phyloP scores from a whole-genome alignment of 352 stramenopile species.

The Elongisporangium prolatum region DNA sequence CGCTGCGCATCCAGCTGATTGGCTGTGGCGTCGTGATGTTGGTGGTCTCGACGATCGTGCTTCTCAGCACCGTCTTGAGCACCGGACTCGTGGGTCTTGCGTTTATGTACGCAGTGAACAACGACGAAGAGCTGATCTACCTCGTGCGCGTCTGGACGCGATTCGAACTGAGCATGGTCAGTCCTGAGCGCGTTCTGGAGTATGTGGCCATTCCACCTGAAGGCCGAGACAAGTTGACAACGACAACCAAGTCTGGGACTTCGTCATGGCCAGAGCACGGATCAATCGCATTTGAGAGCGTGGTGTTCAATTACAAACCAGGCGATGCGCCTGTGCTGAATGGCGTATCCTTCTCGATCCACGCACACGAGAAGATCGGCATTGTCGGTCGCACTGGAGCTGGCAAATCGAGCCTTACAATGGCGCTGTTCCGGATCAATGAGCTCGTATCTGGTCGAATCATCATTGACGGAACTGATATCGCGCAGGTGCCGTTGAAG shows the following conservation, averaged over 20 bases:
- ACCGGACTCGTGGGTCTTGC: slow-evolving; percentile 61
- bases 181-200: slow-evolving; percentile 75
- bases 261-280: slow-evolving; percentile 70
- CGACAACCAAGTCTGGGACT: slow-evolving; percentile 14
- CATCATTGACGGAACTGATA: slow-evolving; percentile 74
- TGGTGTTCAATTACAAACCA: slow-evolving; percentile 77
- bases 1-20: slow-evolving; percentile 44
- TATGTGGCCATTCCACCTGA: slow-evolving; percentile 47
- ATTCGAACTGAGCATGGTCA: slow-evolving; percentile 64
- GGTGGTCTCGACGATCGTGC: slow-evolving; percentile 23
- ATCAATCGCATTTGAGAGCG: slow-evolving; percentile 64
- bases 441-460: slow-evolving; percentile 70
- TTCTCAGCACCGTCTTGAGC: slow-evolving; percentile 14
- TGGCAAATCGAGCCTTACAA: slow-evolving; percentile 69
- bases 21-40: slow-evolving; percentile 78
- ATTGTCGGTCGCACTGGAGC: slow-evolving; percentile 78
- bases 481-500: slow-evolving; percentile 34
- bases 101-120: slow-evolving; percentile 83
- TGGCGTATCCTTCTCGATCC: slow-evolving; percentile 4
- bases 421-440: slow-evolving; percentile 80
- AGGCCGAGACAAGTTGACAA: slow-evolving; percentile 25
- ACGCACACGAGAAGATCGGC: slow-evolving; percentile 49
- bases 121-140: slow-evolving; percentile 60
- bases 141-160: slow-evolving; percentile 44
- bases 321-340: slow-evolving; percentile 31